Conservation (phyloP, 768 basidiomycete species). For the Rhizopogon vinicolor region DNA sequence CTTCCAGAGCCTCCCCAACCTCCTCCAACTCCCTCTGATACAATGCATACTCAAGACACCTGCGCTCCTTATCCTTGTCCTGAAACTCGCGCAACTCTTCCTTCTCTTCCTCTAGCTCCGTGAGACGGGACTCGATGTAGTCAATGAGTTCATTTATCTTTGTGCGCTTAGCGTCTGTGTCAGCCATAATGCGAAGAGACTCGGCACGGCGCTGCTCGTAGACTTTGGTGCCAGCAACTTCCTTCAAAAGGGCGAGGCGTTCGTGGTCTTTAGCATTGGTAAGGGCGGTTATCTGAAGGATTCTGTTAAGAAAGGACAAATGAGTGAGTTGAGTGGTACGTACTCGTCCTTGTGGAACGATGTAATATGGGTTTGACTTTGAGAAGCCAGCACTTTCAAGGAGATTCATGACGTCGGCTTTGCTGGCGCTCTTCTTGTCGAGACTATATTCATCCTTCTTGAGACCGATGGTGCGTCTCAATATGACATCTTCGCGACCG, state of each 20-base stretch:
- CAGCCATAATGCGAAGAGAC: conserved; percentile 93
- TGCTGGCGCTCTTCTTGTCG: conserved; percentile 92
- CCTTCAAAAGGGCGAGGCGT: conserved; percentile 89
- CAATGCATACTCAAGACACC: conserved; percentile 92
- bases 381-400: conserved; percentile 97
- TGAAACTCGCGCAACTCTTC: conserved; percentile 97
- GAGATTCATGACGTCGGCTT: conserved; percentile 97
- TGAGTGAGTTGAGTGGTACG: conserved; percentile 21
- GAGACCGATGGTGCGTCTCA: conserved; percentile 91
- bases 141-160: conserved; percentile 90
- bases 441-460: conserved; percentile 99
- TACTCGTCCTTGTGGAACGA: conserved; percentile 96
- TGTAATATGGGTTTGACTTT: conserved; percentile 98
- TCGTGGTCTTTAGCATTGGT: conserved; percentile 98
- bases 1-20: conserved; percentile 78
- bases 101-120: conserved; percentile 96
- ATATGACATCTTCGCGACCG: conserved; percentile 77
- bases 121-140: conserved; percentile 85
- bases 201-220: conserved; percentile 94
- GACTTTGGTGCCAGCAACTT: conserved; percentile 97
- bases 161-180: conserved; percentile 87
- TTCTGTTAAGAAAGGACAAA: conserved; percentile 5
- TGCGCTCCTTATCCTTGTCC: conserved; percentile 89
- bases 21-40: conserved; percentile 91
- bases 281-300: conserved; percentile 78